Base-by-base conservation (phyloP, 1,284 basidiomycete genomes). In the Apiotrichum gracile region DNA sequence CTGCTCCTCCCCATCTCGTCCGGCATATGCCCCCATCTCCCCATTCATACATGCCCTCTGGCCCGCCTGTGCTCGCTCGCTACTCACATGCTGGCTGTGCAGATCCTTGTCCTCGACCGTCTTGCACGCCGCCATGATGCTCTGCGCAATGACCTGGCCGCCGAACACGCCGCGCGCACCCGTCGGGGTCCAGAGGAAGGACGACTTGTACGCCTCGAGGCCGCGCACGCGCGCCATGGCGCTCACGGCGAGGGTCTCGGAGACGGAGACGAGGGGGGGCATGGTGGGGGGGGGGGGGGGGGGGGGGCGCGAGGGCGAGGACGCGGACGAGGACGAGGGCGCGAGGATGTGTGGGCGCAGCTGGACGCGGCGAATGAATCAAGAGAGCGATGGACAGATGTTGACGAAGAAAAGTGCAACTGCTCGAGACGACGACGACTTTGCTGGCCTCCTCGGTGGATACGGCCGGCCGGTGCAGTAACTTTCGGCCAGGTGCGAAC, bases 141-240 rank as follows among this genome's bases (percentile, higher is more conserved):
- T 87, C 67, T 92, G 90, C 10, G 86, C 91, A 61, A 94, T 91
- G 54, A 93, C 90, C 62, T 80, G 77, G 5, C 91, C 91, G 51
- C 91, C 91, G 64, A 90, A 93, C 5, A 90, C 89, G 24, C 90
- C 89, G 55, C 89, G 80, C 19, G 82, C 81, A 19, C 80, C 78
- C 12, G 73, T 69, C 1, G 88, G 88, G 16, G 83, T 60, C 80
- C 83, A 87, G 1, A 92, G 78, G 1, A 82, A 82, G 62, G 82
- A 85, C 0, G 86, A 88, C 31, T 85, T 82, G 69, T 84, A 90
- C 14, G 58, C 58, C 47, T 60, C 55, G 27, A 58, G 47, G 27
- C 58, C 52, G 41, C 48, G 50, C 39, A 60, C 52, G 16, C 49
- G 47, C 17, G 27, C 24, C 38, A 52, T 44, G 13, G 55, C 46